Base-by-base conservation (phyloP, 768 basidiomycete genomes). In the Rhodotorula graminis region DNA sequence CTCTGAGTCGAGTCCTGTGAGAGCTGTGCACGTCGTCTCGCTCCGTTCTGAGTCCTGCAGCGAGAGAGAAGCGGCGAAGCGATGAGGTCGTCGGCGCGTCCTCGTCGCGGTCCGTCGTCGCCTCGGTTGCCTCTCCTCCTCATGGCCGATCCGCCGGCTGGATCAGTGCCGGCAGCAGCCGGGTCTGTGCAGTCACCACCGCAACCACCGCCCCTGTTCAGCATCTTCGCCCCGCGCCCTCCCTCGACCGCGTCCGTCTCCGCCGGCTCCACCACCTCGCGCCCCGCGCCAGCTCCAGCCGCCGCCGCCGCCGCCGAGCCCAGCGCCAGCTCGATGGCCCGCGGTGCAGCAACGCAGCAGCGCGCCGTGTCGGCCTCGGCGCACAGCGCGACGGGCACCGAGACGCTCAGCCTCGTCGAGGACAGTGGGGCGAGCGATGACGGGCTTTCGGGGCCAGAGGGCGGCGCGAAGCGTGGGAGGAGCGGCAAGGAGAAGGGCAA, bases 401-500 rank as follows among this genome's bases (percentile, higher is more conserved):
- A 49, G 49, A 63, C 46, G 61, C 53, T 55, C 15, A 55, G 53
- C n/a, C 53, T 55, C 14, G 53, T 55, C n/a, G 53, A 55, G 25
- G 50, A 52, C 53, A n/a, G 53, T 3, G 27, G 15, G 11, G 53
- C 2, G 53, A 14, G n/a, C 11, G 53, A 27, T n/a, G 27, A 19
- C 49, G 21, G 21, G 49, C 15, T 2, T 46, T 15, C 1, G 50
- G 25, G 50, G 2, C 6, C 23, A 23, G 23, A 4, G 50, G 21
- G 9, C 27, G 25, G 50, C 50, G 21, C 11, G 50, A 52, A 3
- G 25, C 23, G 50, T 6, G 25, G 27, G 25, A 47, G 10, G 56
- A 21, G 29, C 21, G 33, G 27, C 21, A 29, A 65, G 64, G 64
- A 29, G 0, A 46, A 29, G n/a, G 64, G 29, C 15, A 47, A n/a